Evolutionary conservation across 306 rosid genomes (phyloP), one percentile per base, ranked within the genome.

Genomic region (Rosa persica): DNA sequence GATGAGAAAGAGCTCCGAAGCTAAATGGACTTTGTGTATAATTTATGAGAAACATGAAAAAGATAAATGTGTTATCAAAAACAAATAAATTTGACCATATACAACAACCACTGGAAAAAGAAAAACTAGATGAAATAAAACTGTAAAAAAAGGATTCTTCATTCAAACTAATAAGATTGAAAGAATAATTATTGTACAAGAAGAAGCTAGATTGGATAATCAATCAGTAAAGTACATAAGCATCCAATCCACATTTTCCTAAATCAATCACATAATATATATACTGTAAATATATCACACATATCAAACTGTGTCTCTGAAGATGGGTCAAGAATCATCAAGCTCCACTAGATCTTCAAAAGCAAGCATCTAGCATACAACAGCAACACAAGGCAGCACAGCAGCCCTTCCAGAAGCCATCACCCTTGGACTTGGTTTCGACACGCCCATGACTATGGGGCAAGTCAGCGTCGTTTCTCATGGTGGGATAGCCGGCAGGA

Each of bases 371-470:
- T 90, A 93, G 83, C 38, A 64, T 80, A 55, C 97, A 92, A 46
- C 97, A 39, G 79, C 97, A 93, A 71, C 96, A 93, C 60, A 90
- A 3, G 11, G 91, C 94, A 75, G 98, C 98, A 81, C 88, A 91
- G 81, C 98, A 93, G 83, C 96, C 98, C 52, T 93, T 89, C 93
- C 89, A 91, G 76, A 93, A 91, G 67, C 96, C 98, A 25, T 88
- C 98, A 49, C 98, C 98, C 83, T 76, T 89, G 5, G 94, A 86
- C 75, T 83, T 86, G 74, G 93, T 88, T 67, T 86, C 73, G 39
- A 80, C 74, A 2, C 74, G 83, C 40, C 23, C n/a, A n/a, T 55
- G 25, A 9, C 12, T 55, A 22, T 66, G 70, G 8, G n/a, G 44
- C 47, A 66, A 38, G 2, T 66, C 47, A 22, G 65, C 23, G 12